Evolutionary conservation across 805 yeast genomes (phyloP).

Genomic region (Brettanomyces anomalus): DNA sequence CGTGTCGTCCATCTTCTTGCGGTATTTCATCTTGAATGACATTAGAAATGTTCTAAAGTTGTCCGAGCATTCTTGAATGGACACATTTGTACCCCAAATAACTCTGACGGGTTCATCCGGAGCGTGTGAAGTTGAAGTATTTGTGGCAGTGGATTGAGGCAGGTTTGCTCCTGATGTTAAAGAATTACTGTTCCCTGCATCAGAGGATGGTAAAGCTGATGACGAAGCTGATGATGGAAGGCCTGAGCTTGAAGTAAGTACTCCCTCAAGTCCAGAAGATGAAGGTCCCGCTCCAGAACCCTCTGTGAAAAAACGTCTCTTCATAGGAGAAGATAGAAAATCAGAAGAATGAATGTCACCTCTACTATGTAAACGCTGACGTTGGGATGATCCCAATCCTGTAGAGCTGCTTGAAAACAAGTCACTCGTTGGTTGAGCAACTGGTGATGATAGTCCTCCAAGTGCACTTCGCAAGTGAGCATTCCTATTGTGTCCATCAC

Average conservation of each 20-base stretch:
- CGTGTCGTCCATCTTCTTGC: constrained; percentile 42
- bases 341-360: constrained; percentile 75
- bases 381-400: constrained; percentile 34
- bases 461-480: not conserved
- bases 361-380: constrained; percentile 47
- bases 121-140: constrained; percentile 21
- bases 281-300: constrained; percentile 8
- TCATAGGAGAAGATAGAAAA: constrained; percentile 55
- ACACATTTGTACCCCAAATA: constrained; percentile 97
- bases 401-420: constrained; percentile 20
- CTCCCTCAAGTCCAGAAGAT: constrained; percentile 7
- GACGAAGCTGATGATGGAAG: constrained; percentile 14
- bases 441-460: constrained; percentile 34
- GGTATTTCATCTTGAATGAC: constrained; percentile 71
- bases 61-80: constrained; percentile 78
- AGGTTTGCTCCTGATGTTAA: not conserved
- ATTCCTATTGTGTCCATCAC: constrained; percentile 7
- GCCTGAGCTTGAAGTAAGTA: constrained; percentile 11
- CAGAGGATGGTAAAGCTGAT: constrained; percentile 15
- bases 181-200: constrained; percentile 7
- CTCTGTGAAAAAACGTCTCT: constrained; percentile 52
- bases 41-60: constrained; percentile 75
- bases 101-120: constrained; percentile 75
- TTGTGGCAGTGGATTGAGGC: constrained; percentile 13
- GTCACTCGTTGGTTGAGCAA: constrained; percentile 39